Percentiles rank a stretch among this genome's conserved stretches.
These are phyloP conservation scores for Grosmannia huntii DNA, from an alignment of 2,329 filamentous ascomycete species.

Conservation along the genomic window DNA sequence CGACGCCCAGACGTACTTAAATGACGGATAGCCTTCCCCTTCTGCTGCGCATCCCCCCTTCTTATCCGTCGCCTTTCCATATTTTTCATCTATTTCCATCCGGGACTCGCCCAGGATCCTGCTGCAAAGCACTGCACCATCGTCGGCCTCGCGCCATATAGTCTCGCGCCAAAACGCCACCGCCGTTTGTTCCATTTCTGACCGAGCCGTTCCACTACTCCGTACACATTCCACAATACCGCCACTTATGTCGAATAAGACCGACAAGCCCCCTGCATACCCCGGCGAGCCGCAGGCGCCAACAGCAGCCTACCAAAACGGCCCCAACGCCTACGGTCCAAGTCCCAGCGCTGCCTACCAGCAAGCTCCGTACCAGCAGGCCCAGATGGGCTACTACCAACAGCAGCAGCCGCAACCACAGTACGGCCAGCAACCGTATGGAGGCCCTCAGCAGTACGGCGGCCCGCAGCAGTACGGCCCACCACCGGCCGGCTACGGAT, in stretches of 20 bases:
- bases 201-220: not conserved
- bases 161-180: not conserved
- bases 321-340: constrained; percentile 9
- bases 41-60: not conserved
- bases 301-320: constrained; percentile 12
- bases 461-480: constrained; percentile 20
- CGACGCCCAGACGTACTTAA: not conserved
- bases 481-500: constrained; percentile 17
- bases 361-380: constrained; percentile 23
- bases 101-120: not conserved
- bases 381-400: constrained; percentile 31
- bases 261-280: constrained; percentile 35
- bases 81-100: not conserved
- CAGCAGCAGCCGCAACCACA: constrained; percentile 19
- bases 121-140: not conserved
- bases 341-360: constrained; percentile 20
- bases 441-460: constrained; percentile 11
- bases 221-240: not conserved
- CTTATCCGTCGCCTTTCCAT: not conserved
- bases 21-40: not conserved
- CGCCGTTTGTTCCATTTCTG: not conserved
- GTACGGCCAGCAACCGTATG: not conserved
- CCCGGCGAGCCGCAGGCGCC: constrained; percentile 21
- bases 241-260: constrained; percentile 30
- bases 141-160: not conserved